A percentile compares a stretch with the other conserved stretches of the same genome.
Conservation (phyloP, 1,139 yeast genomes). For the Nematodospora anomalae region DNA sequence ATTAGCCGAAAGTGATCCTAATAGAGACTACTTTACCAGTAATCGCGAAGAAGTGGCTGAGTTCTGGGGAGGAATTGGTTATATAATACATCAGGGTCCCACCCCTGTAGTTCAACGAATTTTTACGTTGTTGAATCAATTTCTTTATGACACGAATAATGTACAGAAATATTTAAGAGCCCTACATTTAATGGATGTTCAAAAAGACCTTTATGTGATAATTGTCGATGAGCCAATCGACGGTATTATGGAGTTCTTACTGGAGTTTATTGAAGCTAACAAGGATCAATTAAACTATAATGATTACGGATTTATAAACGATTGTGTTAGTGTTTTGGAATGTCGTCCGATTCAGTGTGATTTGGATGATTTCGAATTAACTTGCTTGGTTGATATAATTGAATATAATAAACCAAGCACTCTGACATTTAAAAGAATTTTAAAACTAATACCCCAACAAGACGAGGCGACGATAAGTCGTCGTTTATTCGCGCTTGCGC, state of each 20-base stretch:
- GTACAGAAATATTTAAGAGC: constrained; percentile 11
- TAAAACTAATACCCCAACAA: constrained; percentile 10
- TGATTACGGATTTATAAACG: constrained; percentile 8
- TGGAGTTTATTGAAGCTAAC: constrained; percentile 7
- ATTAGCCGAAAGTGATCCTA: constrained; percentile 38
- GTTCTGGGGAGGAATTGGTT: constrained; percentile 24
- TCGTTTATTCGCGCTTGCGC: constrained; percentile 37
- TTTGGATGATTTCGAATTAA: constrained; percentile 7
- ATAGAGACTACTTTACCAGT: constrained; percentile 25
- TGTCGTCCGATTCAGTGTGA: constrained; percentile 10
- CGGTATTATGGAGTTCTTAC: constrained; percentile 4
- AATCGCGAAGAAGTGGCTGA: constrained; percentile 13
- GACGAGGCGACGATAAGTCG: constrained; percentile 20
- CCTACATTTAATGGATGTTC: constrained; percentile 6
- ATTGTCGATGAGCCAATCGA: not conserved
- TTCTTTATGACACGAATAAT: constrained; percentile 30
- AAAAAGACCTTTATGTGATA: constrained; percentile 5
- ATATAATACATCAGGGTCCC: not conserved
- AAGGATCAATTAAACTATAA: not conserved
- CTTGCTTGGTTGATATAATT: constrained; percentile 17
- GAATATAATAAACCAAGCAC: constrained; percentile 19
- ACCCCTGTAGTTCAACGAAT: constrained; percentile 16
- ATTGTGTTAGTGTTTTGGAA: constrained; percentile 3
- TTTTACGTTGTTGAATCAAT: constrained; percentile 34
- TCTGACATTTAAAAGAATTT: constrained; percentile 11